Evolutionary conservation across 495 filamentous ascomycete genomes (phyloP), one percentile per base, ranked within the genome.

Genomic region (Corynascus novoguineensis): DNA sequence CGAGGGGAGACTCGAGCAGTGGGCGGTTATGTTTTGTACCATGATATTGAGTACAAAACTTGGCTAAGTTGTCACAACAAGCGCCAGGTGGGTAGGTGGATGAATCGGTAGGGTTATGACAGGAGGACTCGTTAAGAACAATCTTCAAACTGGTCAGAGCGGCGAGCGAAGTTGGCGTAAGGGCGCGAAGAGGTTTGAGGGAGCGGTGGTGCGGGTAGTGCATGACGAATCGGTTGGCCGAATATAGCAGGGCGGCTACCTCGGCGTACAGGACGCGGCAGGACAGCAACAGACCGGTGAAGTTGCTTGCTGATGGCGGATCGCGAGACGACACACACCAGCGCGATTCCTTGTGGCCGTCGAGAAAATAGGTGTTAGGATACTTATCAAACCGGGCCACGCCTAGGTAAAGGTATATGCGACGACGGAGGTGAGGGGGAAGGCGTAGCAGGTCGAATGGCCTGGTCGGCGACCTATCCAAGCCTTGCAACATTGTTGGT

Each of bases 191-290:
- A 4, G n/a, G 28, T 9, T 31, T 12, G 46, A 49, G 29, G 1
- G 46, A 49, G 28, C 10, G 5, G 5, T 21, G 46, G 8, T 5
- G n/a, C 28, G 46, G 12, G 46, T 49, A 49, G 46, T 21, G 12
- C 2, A 49, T 22, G 46, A 49, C 28, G 28, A 49, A 49, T 22
- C 46, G 46, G 28, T 49, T 49, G 28, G 46, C 46, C n/a, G 46
- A 49, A n/a, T 34, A 49, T 10, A 49, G 9, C 14, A 49, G 46
- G 8, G 46, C 46, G 2, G 28, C 17, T 15, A 5, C 17, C 8
- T 49, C 46, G 27, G n/a, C 15, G 19, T 49, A 34, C 5, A 49
- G 8, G 46, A 19, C 28, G n/a, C 46, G 46, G 46, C 46, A 49
- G 9, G 28, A 32, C 10, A 10, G 46, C n/a, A 49, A 21, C 17